Percentiles rank a stretch among this genome's conserved stretches.
Conservation (phyloP, 1,284 basidiomycete species). For the Leccinum fallax region DNA sequence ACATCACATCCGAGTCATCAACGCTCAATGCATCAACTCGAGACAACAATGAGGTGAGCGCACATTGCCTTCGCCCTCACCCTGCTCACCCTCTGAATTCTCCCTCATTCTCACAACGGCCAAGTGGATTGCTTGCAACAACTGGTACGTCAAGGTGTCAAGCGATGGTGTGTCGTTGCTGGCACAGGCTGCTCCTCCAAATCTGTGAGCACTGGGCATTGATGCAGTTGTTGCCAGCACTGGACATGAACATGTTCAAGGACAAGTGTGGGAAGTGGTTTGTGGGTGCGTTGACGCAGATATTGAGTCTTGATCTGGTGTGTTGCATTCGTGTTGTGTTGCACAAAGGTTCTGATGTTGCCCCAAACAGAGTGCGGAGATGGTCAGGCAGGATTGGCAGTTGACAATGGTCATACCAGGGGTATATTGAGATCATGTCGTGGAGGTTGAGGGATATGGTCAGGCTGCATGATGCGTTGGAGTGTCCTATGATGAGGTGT, state of each 20-base stretch:
- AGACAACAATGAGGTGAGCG: too few species aligned
- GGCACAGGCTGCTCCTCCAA: conserved; percentile 12
- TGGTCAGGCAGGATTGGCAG: conserved; percentile 52
- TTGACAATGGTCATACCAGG: conserved; percentile 45
- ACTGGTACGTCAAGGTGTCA: conserved; percentile 30
- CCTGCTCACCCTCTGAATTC: too few species aligned
- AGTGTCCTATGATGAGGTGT: conserved; percentile 8
- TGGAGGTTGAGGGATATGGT: conserved; percentile 61
- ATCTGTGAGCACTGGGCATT: conserved; percentile 40
- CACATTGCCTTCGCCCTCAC: too few species aligned
- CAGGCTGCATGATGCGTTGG: conserved; percentile 49
- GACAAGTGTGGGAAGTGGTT: conserved; percentile 55
- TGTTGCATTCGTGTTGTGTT: neutral
- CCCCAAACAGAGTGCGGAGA: conserved; percentile 36
- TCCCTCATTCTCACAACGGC: too few species aligned
- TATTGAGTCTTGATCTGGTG: conserved; percentile 46
- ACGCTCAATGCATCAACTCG: too few species aligned
- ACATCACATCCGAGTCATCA: too few species aligned
- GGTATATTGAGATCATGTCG: conserved; percentile 71
- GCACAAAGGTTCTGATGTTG: neutral
- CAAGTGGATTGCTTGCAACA: too few species aligned
- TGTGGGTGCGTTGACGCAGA: conserved; percentile 50
- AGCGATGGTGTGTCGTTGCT: conserved; percentile 30
- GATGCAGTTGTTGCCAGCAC: conserved; percentile 56
- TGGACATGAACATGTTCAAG: conserved; percentile 55